Conservation (phyloP, 2,329 filamentous ascomycete genomes). For the Venturia oleaginea region DNA sequence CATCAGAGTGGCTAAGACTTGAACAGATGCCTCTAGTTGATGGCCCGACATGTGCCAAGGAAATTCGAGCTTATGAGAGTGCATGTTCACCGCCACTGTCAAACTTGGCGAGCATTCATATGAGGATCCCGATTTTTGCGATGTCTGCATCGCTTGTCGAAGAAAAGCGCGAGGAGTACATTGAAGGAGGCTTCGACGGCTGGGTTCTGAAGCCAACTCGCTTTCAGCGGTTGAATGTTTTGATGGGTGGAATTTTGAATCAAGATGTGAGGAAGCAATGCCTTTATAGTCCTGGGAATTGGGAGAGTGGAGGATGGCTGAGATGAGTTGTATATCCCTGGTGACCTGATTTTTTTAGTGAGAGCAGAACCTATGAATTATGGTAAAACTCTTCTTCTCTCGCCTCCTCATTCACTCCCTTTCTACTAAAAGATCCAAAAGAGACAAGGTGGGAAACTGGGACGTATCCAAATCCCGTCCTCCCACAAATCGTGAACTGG, state of each 20-base stretch:
- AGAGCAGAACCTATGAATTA: conserved; percentile 4
- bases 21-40: not conserved
- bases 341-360: not conserved
- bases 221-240: not conserved
- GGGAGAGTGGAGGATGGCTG: not conserved
- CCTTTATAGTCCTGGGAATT: not conserved
- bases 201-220: not conserved
- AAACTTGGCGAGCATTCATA: not conserved
- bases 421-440: too few species aligned
- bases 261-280: not conserved
- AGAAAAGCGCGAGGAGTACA: not conserved
- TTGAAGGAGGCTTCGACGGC: not conserved
- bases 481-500: too few species aligned
- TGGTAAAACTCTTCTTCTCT: too few species aligned
- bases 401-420: too few species aligned
- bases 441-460: too few species aligned
- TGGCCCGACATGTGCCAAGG: not conserved
- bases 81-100: not conserved
- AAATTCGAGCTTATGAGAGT: not conserved
- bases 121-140: not conserved
- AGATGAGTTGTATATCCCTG: not conserved
- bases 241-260: not conserved
- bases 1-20: not conserved
- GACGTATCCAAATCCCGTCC: too few species aligned
- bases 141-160: not conserved